These are phyloP conservation scores for Pleurotus sapidus DNA, from an alignment of 768 basidiomycete species.

Conservation along the genomic window DNA sequence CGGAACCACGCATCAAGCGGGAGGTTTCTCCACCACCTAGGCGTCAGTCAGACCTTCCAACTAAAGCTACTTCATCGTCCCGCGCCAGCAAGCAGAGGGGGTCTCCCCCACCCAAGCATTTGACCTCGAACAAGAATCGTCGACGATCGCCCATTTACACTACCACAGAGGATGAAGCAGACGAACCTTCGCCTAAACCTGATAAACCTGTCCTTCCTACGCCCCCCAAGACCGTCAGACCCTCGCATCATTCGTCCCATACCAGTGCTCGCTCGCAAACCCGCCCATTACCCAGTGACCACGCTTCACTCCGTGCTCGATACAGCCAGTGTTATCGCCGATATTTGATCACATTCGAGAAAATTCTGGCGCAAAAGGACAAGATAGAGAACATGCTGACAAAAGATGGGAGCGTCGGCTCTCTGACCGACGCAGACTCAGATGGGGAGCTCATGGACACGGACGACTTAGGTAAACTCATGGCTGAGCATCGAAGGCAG, in stretches of 20 bases:
- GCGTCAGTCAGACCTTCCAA: neutral
- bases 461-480: conserved; percentile 48
- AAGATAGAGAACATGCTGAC: conserved; percentile 52
- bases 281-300: conserved; percentile 43
- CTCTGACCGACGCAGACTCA: conserved; percentile 48
- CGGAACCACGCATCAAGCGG: conserved; percentile 13
- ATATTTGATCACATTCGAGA: conserved; percentile 46
- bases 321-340: conserved; percentile 52
- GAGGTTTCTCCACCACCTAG: conserved; percentile 1
- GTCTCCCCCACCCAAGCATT: neutral
- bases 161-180: conserved; percentile 58
- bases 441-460: conserved; percentile 52
- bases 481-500: conserved; percentile 40
- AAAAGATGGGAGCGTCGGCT: conserved; percentile 28
- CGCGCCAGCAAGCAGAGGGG: neutral
- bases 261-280: conserved; percentile 24
- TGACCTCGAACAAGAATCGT: conserved; percentile 29
- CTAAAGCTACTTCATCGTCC: neutral
- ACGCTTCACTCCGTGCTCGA: conserved; percentile 44
- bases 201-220: conserved; percentile 15
- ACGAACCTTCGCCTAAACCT: conserved; percentile 29
- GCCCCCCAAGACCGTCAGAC: conserved; percentile 22
- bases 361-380: conserved; percentile 46
- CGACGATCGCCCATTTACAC: conserved; percentile 64
- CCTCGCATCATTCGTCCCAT: conserved; percentile 11